Percentiles rank a stretch among this genome's conserved stretches.
These are phyloP conservation scores for Dacryopinax primogenitus DNA, from an alignment of 768 basidiomycete genomes.

Conservation along the genomic window DNA sequence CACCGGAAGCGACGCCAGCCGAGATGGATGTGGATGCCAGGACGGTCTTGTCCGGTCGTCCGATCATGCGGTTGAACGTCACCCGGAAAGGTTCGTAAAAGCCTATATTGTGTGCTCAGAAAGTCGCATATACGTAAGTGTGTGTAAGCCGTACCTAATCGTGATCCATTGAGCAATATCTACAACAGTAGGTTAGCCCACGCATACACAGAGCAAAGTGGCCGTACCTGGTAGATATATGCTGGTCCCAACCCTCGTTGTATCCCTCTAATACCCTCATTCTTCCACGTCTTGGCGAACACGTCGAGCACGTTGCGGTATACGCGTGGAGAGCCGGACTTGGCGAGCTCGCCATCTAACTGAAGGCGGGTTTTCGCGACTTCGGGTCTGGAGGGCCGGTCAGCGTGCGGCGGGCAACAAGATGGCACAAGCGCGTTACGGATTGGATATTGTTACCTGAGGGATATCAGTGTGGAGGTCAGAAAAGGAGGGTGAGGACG, in stretches of 20 bases:
- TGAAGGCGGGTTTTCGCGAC: conserved; percentile 93
- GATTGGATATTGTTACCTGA: conserved; percentile 72
- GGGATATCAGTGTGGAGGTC: conserved; percentile 1
- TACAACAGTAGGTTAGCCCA: conserved; percentile 25
- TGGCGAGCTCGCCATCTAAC: conserved; percentile 87
- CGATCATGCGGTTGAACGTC: conserved; percentile 53
- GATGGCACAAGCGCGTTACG: conserved; percentile 35
- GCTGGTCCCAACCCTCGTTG: conserved; percentile 87
- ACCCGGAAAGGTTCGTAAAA: conserved; percentile 90
- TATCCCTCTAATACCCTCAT: conserved; percentile 82
- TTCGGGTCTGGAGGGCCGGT: conserved; percentile 19
- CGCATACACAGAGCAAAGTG: neutral
- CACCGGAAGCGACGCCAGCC: conserved; percentile 82
- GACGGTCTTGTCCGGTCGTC: conserved; percentile 49
- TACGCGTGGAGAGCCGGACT: conserved; percentile 53
- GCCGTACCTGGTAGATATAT: conserved; percentile 82
- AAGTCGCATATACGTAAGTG: neutral
- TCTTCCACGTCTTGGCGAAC: conserved; percentile 69
- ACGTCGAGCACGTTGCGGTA: conserved; percentile 88
- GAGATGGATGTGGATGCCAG: conserved; percentile 62
- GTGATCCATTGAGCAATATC: conserved; percentile 85
- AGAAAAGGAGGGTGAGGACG: conserved; percentile 22
- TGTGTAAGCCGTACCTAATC: conserved; percentile 45
- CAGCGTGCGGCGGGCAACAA: neutral
- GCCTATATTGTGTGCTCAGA: conserved; percentile 36